Evolutionary conservation across 768 basidiomycete species (phyloP).

Genomic region (Paxillus involutus): DNA sequence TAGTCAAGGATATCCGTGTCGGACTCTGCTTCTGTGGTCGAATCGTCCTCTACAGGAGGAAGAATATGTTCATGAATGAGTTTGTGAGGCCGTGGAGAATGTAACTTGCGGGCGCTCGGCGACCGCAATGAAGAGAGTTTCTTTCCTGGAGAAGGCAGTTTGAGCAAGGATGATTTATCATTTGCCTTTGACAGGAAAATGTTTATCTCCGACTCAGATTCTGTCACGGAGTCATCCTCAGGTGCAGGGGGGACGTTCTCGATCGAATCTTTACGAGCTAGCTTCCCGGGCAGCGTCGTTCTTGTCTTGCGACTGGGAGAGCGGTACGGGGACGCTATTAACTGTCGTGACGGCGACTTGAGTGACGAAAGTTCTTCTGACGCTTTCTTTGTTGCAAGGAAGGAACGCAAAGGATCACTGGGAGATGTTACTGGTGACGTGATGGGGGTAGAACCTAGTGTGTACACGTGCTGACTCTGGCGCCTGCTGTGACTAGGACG

Average conservation of each 20-base stretch:
- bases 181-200: constrained; percentile 9
- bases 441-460: constrained; percentile 2
- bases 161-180: background rate
- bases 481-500: background rate
- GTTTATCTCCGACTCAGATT: constrained; percentile 28
- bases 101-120: background rate
- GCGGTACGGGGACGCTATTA: background rate
- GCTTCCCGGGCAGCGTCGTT: background rate
- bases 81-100: background rate
- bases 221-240: constrained; percentile 30
- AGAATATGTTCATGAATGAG: background rate
- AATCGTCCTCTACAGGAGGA: constrained; percentile 21
- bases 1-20: constrained; percentile 26
- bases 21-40: constrained; percentile 33
- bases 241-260: constrained; percentile 3
- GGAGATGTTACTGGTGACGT: constrained; percentile 3
- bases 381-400: constrained; percentile 1
- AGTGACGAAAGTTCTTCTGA: background rate
- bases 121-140: background rate
- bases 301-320: constrained; percentile 5
- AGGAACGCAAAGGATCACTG: background rate
- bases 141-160: background rate
- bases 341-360: background rate
- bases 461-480: background rate
- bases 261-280: constrained; percentile 1